Conservation (phyloP, 1,139 yeast species). For the Citeromyces hawaiiensis region DNA sequence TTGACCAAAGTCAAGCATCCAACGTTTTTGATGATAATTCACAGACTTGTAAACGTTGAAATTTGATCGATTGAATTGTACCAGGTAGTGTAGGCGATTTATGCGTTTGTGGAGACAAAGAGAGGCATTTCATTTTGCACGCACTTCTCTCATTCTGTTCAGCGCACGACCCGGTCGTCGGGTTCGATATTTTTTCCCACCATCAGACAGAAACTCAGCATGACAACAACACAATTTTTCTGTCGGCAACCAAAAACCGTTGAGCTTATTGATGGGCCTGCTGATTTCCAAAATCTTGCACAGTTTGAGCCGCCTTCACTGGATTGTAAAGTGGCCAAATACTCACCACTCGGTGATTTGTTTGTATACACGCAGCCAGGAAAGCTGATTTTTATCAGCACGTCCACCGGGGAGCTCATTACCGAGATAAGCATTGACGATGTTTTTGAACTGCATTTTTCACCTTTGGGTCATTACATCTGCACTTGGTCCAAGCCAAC, state of each 20-base stretch:
- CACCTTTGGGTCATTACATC: conserved; percentile 77
- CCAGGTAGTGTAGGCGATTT: no score
- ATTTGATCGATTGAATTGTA: no score
- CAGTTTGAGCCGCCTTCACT: conserved; percentile 18
- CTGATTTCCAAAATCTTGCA: conserved; percentile 22
- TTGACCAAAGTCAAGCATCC: no score
- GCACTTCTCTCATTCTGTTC: neutral
- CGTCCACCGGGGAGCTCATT: conserved; percentile 32
- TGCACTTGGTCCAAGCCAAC: conserved; percentile 89
- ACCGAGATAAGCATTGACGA: conserved; percentile 38
- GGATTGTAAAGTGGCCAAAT: conserved; percentile 24
- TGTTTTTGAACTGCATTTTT: conserved; percentile 72
- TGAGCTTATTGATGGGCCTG: conserved; percentile 43
- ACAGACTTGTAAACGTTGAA: no score
- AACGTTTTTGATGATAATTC: no score
- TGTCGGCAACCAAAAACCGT: conserved; percentile 54
- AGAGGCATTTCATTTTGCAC: neutral
- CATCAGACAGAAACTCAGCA: neutral
- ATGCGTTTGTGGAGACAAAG: no score
- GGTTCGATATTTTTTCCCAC: neutral
- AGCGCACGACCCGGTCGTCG: neutral
- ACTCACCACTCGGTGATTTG: conserved; percentile 39
- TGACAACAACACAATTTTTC: conserved; percentile 9
- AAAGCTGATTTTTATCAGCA: conserved; percentile 43
- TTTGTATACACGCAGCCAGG: conserved; percentile 46